These are phyloP conservation scores for Hippophae tibetana DNA, from an alignment of 306 rosid species.

Conservation along the genomic window DNA sequence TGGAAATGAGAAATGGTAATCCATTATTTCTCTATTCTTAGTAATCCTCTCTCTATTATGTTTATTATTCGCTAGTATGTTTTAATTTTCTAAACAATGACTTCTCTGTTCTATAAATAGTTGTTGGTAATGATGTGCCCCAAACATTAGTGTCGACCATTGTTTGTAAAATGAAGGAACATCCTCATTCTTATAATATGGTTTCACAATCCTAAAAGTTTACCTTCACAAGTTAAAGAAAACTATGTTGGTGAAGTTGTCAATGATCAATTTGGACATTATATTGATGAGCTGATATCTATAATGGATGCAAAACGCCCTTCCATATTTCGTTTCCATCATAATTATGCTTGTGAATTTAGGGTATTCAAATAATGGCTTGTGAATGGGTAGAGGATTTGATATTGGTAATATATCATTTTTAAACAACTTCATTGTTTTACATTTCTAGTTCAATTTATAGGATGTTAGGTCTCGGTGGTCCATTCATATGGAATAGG, in stretches of 20 bases:
- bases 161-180: too few relatives aligned
- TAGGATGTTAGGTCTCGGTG: too few relatives aligned
- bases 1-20: conserved; percentile 77
- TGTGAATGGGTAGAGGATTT: too few relatives aligned
- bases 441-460: too few relatives aligned
- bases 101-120: not conserved
- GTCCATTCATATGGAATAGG: too few relatives aligned
- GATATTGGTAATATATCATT: too few relatives aligned
- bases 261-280: not conserved
- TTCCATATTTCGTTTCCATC: not conserved
- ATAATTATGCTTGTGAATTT: not conserved
- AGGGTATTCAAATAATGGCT: not conserved
- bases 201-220: too few relatives aligned
- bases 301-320: not conserved
- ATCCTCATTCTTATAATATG: too few relatives aligned
- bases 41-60: conserved; percentile 3
- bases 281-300: conserved; percentile 1
- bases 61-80: not conserved
- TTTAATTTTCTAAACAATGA: conserved; percentile 1
- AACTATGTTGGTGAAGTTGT: too few relatives aligned
- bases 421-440: too few relatives aligned
- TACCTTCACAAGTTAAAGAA: too few relatives aligned
- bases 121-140: not conserved
- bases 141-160: too few relatives aligned
- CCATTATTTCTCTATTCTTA: conserved; percentile 8